phyloP scores from a whole-genome alignment of 2,329 filamentous ascomycete species.

The Paecilomyces dactylethromorphus region DNA sequence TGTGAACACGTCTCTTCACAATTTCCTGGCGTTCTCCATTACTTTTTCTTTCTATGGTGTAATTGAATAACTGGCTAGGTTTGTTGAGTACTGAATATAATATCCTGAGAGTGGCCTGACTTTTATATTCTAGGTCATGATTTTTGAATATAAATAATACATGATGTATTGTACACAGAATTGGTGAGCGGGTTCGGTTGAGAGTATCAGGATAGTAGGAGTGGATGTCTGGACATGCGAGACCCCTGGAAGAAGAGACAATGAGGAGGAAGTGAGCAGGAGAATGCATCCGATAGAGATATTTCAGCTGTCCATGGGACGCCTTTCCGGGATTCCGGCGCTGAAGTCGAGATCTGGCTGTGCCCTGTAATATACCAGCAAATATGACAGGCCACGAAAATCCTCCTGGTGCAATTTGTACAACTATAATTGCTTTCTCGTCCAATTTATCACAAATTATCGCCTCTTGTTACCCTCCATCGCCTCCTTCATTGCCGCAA shows the following conservation, averaged over 20 bases:
- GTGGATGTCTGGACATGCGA: not conserved
- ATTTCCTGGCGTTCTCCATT: too few species aligned
- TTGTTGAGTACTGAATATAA: not conserved
- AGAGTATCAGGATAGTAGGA: not conserved
- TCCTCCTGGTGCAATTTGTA: not conserved
- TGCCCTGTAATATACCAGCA: not conserved
- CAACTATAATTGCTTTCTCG: not conserved
- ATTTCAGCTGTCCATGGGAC: not conserved
- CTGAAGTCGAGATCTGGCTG: not conserved
- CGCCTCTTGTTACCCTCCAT: conserved; percentile 6
- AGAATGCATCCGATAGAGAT: not conserved
- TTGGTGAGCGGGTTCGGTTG: not conserved
- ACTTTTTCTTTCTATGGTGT: too few species aligned
- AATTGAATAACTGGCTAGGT: too few species aligned
- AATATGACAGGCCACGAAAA: not conserved
- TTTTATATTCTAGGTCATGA: not conserved
- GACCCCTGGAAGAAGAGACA: not conserved
- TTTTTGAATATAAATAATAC: not conserved
- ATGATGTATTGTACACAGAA: not conserved
- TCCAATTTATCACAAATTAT: not conserved
- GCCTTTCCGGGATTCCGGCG: not conserved
- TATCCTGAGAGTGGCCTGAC: not conserved
- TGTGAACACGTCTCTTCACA: too few species aligned
- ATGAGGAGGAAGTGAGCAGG: not conserved
- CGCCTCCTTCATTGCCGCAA: conserved; percentile 23